Evolutionary conservation across 2,329 filamentous ascomycete genomes (phyloP).

Genomic region (Stemphylium vesicarium): DNA sequence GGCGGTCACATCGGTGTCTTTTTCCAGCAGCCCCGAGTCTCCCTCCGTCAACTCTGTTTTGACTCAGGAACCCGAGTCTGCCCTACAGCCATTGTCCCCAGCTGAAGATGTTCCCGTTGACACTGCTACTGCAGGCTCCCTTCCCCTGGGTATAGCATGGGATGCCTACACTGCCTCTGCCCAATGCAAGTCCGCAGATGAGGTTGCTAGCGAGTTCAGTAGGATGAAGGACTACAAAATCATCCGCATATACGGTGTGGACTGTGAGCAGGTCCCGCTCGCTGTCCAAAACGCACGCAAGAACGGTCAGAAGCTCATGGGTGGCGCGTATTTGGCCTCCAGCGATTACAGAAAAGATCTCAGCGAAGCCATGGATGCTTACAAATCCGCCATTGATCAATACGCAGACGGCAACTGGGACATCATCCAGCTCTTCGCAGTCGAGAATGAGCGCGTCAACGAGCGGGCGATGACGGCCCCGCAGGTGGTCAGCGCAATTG

Average conservation of each 20-base stretch:
- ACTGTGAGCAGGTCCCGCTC: constrained; percentile 74
- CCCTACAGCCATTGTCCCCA: constrained; percentile 1
- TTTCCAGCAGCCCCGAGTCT: constrained; percentile 4
- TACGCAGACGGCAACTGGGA: constrained; percentile 65
- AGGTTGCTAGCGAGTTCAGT: constrained; percentile 70
- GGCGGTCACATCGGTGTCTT: constrained; percentile 2
- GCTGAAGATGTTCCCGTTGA: constrained; percentile 10
- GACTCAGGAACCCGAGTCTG: constrained; percentile 5
- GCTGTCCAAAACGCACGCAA: constrained; percentile 68
- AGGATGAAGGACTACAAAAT: constrained; percentile 64
- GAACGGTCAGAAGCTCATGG: constrained; percentile 73
- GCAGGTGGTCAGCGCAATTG: constrained; percentile 65
- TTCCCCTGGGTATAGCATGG: constrained; percentile 44
- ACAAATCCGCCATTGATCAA: constrained; percentile 63
- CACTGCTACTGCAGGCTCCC: constrained; percentile 2
- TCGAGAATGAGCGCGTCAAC: constrained; percentile 81
- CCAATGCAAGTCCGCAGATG: constrained; percentile 68
- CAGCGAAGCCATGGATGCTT: constrained; percentile 62
- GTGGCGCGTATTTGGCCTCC: constrained; percentile 73
- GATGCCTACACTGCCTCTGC: constrained; percentile 36
- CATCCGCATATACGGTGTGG: constrained; percentile 79
- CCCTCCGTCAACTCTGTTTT: constrained; percentile 1
- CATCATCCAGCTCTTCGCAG: constrained; percentile 71
- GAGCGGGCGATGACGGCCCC: constrained; percentile 57
- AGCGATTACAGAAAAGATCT: constrained; percentile 47